Evolutionary conservation across 108 stramenopile genomes (phyloP).

Genomic region (Cyclotella baltica): DNA sequence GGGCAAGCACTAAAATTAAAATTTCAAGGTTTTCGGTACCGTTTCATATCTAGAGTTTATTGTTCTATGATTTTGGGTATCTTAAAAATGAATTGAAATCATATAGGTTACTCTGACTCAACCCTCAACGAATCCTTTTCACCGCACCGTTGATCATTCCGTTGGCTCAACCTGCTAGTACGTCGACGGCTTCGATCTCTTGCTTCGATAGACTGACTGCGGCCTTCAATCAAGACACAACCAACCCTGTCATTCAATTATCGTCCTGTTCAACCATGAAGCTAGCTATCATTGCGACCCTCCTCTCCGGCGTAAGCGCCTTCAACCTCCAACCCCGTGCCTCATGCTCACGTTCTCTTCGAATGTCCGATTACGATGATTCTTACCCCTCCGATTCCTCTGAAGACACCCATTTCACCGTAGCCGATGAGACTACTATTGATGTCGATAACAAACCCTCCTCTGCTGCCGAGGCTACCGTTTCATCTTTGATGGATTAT

Average conservation of each 20-base stretch:
- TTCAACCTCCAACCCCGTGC: constrained; percentile 8
- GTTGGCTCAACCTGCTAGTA: no score
- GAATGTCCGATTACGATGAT: constrained; percentile 57
- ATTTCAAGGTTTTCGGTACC: no score
- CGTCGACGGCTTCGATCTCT: no score
- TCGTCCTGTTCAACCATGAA: constrained; percentile 6
- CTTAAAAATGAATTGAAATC: no score
- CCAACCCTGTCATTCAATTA: not conserved
- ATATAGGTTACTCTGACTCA: no score
- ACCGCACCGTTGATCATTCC: no score
- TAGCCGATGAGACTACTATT: constrained; percentile 51
- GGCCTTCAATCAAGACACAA: no score
- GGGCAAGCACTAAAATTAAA: no score
- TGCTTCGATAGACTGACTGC: no score
- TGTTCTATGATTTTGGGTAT: no score
- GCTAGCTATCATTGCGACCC: constrained; percentile 13
- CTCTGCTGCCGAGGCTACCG: constrained; percentile 61
- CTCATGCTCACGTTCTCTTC: constrained; percentile 16
- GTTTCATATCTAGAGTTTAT: no score
- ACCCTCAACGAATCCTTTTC: no score
- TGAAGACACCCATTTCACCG: constrained; percentile 62
- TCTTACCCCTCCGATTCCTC: constrained; percentile 71
- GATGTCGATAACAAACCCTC: constrained; percentile 64
- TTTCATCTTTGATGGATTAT: constrained; percentile 71
- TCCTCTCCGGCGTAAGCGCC: constrained; percentile 15